Base-by-base conservation (phyloP, 345 rosid species). In the Firmiana major region DNA sequence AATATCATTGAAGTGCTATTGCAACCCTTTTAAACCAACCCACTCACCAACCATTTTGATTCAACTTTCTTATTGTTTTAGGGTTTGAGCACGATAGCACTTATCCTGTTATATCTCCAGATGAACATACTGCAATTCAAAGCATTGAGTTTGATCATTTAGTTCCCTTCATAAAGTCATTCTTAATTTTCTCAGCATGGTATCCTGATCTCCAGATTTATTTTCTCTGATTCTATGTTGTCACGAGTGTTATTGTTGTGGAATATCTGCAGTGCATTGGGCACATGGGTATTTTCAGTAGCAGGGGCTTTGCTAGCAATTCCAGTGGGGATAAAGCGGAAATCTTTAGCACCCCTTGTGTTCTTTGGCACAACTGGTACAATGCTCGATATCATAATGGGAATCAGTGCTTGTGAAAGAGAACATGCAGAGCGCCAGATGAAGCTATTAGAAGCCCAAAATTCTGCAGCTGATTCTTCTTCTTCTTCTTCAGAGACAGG, bases 311-410 rank as follows among this genome's bases (percentile, higher is more conserved):
- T 95, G 86, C 74, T 92, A 7, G 99, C 99, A 3, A 95, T 93
- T 81, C 99, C 98, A 1, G 92, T 92, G 19, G 99, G 98, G 19
- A 95, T 95, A 53, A 95, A 89, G 78, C 88, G 93, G 58, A 95
- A 93, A 83, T 95, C 98, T 51, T 78, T 95, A 24, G 97, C 86
- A 3, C 97, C 98, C 9, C 97, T 95, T 5, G 99, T 93, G 75
- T 93, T 95, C 90, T 93, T 95, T 15, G 97, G 99, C 82, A 93
- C 99, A 17, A 95, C 98, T 0, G 99, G 98, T 43, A 93, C 98
- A 21, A 95, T 95, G 99, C 92, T 93, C 4, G 98, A 95, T 75
- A 95, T 93, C 77, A 91, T 93, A 43, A 86, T 92, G 82, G 99
- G 97, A 43, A 87, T 93, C 81, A 92, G 83, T 73, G 94, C 92